These are phyloP conservation scores for Dichotomopilus funicola DNA, from an alignment of 2,329 filamentous ascomycete species.

Conservation along the genomic window DNA sequence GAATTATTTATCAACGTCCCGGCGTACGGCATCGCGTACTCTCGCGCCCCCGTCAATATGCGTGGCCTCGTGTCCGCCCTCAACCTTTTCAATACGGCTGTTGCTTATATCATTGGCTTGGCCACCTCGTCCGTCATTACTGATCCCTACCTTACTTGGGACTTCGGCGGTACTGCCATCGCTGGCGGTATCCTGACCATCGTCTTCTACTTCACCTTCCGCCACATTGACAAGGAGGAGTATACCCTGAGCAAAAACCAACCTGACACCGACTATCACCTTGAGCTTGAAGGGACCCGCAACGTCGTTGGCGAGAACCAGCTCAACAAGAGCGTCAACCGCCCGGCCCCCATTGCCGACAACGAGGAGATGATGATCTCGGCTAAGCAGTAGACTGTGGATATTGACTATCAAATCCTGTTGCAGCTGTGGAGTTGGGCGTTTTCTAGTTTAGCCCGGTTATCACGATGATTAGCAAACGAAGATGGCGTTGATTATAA, in stretches of 20 bases:
- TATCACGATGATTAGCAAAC: background rate
- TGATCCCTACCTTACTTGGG: constrained; percentile 45
- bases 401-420: background rate
- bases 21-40: constrained; percentile 47
- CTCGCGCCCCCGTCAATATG: constrained; percentile 45
- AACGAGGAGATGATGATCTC: constrained; percentile 28
- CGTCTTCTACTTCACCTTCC: constrained; percentile 41
- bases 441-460: background rate
- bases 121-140: constrained; percentile 39
- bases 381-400: constrained; percentile 24
- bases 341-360: constrained; percentile 23
- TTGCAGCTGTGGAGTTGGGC: constrained; percentile 10
- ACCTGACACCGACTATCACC: constrained; percentile 11
- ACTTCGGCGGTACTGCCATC: constrained; percentile 43
- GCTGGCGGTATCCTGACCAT: constrained; percentile 38
- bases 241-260: constrained; percentile 33
- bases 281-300: constrained; percentile 18
- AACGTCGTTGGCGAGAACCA: constrained; percentile 23
- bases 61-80: constrained; percentile 44
- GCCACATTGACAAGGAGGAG: constrained; percentile 42
- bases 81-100: constrained; percentile 41
- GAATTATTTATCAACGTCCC: constrained; percentile 47
- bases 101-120: constrained; percentile 41
- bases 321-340: constrained; percentile 23
- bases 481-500: background rate